Conservation (phyloP, 192 early-diverging fungal species). For the Backusella psychrophila region DNA sequence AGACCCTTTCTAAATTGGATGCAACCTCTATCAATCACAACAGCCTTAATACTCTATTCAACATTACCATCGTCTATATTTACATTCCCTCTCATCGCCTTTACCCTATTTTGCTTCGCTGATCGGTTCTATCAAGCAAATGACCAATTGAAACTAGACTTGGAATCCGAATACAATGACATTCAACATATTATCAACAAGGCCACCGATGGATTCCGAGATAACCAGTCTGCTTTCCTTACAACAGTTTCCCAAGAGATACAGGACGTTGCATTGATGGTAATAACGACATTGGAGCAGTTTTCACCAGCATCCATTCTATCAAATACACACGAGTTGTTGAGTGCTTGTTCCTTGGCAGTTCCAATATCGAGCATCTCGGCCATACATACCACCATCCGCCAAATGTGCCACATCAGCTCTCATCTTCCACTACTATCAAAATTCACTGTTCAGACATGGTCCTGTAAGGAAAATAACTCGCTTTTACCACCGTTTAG, state of each 20-base stretch:
- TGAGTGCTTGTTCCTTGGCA: conserved; percentile 53
- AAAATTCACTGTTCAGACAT: conserved; percentile 23
- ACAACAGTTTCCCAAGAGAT: conserved; percentile 44
- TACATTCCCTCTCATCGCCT: not conserved
- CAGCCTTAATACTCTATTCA: not conserved
- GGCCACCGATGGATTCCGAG: not conserved
- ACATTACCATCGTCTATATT: not conserved
- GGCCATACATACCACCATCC: conserved; percentile 51
- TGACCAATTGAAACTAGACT: not conserved
- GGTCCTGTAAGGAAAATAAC: conserved; percentile 19
- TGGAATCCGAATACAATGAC: not conserved
- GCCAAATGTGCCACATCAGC: conserved; percentile 52
- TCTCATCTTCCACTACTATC: conserved; percentile 41
- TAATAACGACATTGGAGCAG: conserved; percentile 47
- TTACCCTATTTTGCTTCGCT: not conserved
- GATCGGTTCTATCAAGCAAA: not conserved
- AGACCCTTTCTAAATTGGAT: not conserved
- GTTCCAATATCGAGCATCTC: conserved; percentile 53
- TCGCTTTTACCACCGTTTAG: conserved; percentile 11
- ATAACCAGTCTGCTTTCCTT: conserved; percentile 32
- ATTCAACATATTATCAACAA: not conserved
- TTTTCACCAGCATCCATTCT: conserved; percentile 47
- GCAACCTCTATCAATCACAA: not conserved
- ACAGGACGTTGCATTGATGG: conserved; percentile 45
- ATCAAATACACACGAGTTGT: conserved; percentile 44